Conservation (phyloP, 1,284 basidiomycete species). For the Cryptococcus jaspeensis region DNA sequence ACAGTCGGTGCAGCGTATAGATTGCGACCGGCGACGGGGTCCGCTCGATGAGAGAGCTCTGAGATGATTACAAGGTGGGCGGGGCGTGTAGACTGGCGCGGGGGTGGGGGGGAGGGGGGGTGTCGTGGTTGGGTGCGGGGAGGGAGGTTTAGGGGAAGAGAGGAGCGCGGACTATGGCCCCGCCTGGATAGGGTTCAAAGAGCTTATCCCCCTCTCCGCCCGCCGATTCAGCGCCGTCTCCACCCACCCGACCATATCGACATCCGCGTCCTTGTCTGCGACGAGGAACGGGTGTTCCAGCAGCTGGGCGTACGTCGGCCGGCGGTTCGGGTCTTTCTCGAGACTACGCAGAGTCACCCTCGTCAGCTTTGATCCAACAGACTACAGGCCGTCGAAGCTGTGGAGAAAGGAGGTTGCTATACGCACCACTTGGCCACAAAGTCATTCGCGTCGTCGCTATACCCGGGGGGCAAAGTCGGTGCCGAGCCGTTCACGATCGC, state of each 20-base stretch:
- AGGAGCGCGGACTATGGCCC: background rate
- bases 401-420: background rate
- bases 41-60: too few species aligned
- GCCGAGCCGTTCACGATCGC: slow-evolving; percentile 95
- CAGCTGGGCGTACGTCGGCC: slow-evolving; percentile 82
- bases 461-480: slow-evolving; percentile 69
- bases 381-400: background rate
- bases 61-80: too few species aligned
- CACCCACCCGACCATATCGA: slow-evolving; percentile 85
- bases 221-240: slow-evolving; percentile 59
- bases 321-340: slow-evolving; percentile 69
- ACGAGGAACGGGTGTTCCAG: slow-evolving; percentile 72
- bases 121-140: background rate
- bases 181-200: slow-evolving; percentile 32
- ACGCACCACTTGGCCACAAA: slow-evolving; percentile 57
- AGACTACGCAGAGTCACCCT: slow-evolving; percentile 57
- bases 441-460: slow-evolving; percentile 52
- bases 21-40: too few species aligned
- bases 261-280: slow-evolving; percentile 59
- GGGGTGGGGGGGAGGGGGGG: background rate
- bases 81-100: background rate
- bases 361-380: background rate
- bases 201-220: slow-evolving; percentile 36
- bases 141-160: background rate
- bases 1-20: too few species aligned